Evolutionary conservation across 139 green algal species (phyloP), one percentile per base, ranked within the genome.

Genomic region (Closterium sp.): DNA sequence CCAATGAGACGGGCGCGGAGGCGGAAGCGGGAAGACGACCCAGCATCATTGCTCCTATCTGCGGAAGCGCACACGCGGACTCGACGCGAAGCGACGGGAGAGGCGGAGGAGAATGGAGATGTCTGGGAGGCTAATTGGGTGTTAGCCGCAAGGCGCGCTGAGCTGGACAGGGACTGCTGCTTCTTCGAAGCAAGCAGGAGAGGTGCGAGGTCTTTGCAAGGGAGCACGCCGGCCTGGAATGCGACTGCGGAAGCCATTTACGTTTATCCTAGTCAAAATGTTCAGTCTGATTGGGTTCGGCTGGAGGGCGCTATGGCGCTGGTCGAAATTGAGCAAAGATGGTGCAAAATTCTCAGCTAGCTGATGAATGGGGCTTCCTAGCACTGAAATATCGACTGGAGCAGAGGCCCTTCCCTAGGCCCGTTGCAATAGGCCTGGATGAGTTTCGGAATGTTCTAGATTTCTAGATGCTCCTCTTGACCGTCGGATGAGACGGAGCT

Each of bases 11-110:
- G 21, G 43, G 1, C 10, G 21, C 43, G 43, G 43, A 1, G 43
- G 43, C 43, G 43, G 9, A 28, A 2, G 43, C 8, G 0, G 98
- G 43, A 69, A 16, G 43, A 25, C 43, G 43, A 25, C 12, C 12
- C 43, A 25, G 43, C 12, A 69, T 69, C 43, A 2, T 69, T 69
- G 23, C 43, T 69, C 23, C 43, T 69, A 16, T 16, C 43, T 12
- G 43, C 43, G 43, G 43, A 69, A 25, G 43, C 43, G 43, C 43
- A 69, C 8, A 69, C 43, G 43, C 43, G 43, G 43, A 2, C 43
- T 69, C 23, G 43, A 69, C 43, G 43, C 21, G 43, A 69, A 9
- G 23, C 7, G 43, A 69, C 10, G 43, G 43, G 1, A 69, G 43
- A 5, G 43, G 12, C 23, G 43, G 8, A 25, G 21, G 43, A 69